Base-by-base conservation (phyloP, 2,329 filamentous ascomycete species). In the Aspergillus sp. region DNA sequence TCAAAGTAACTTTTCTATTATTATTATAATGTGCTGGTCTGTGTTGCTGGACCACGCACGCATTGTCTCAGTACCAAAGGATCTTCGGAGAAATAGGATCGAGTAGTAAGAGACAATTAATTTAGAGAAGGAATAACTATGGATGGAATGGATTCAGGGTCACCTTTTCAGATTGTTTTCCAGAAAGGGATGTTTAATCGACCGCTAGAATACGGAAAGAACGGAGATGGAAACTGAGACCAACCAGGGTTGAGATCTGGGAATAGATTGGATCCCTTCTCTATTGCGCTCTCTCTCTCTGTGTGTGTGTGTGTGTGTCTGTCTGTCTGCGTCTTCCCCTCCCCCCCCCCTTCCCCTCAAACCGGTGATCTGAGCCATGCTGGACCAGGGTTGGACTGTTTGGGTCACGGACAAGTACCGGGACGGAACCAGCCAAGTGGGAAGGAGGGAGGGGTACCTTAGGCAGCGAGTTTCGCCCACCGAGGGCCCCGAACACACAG, bases 151-250 rank as follows among this genome's bases (percentile, higher is more conserved):
- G 5, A 36, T 5, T 45, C n/a, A 45, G 17, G 21, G 10, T 12
- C 41, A 21, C 39, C 39, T 19, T 43, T 15, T n/a, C 15, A 5
- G 47, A 30, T 50, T 30, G 47, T 17, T 50, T 50, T 32, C 47
- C 47, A 12, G 25, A 50, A 45, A n/a, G 39, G 53, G 53, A 21
- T 21, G 43, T 55, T 45, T 43, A 47, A 32, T 45, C 43, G 25
- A 43, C 53, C 53, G 53, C 53, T 55, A 55, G 53, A 55, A 55
- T 43, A 25, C 39, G 43, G 21, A 47, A 36, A 55, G 53, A 55
- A 55, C 28, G 53, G 53, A 17, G 25, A 55, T 55, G 25, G 53
- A 47, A 55, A 17, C 17, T 30, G n/a, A 55, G 53, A 19, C n/a
- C 53, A 47, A 55, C 53, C 53, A 55, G 53, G 53, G 53, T 55